A percentile compares a stretch with the other conserved stretches of the same genome.
Conservation (phyloP, 768 basidiomycete genomes). For the Lentinula raphanica region DNA sequence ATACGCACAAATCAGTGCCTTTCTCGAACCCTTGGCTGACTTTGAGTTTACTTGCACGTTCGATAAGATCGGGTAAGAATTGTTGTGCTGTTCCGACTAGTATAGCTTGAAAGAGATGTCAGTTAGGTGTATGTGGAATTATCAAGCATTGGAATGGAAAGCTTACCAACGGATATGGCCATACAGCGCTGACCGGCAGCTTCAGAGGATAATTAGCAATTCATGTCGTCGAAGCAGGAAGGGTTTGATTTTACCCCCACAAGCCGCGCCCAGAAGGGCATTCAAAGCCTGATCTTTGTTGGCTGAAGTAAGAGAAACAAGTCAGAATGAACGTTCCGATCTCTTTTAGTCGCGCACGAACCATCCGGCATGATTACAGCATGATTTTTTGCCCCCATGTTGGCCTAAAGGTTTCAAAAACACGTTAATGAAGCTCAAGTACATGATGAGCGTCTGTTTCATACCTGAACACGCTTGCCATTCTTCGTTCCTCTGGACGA, state of each 20-base stretch:
- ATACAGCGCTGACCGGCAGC: slow-evolving; percentile 98
- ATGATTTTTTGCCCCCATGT: slow-evolving; percentile 95
- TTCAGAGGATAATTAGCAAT: slow-evolving; percentile 17
- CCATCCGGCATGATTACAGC: slow-evolving; percentile 92
- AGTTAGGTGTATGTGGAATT: no score
- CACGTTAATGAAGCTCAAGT: background rate
- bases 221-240: background rate
- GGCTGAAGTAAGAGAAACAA: slow-evolving; percentile 45
- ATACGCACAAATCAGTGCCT: slow-evolving; percentile 66
- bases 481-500: slow-evolving; percentile 64
- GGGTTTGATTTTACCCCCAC: slow-evolving; percentile 55
- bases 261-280: slow-evolving; percentile 89
- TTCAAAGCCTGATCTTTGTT: slow-evolving; percentile 91
- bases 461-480: slow-evolving; percentile 83
- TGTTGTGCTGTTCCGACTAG: slow-evolving; percentile 73
- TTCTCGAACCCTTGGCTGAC: slow-evolving; percentile 90
- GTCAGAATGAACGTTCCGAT: background rate
- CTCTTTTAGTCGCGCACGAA: slow-evolving; percentile 22
- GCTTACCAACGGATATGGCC: slow-evolving; percentile 83
- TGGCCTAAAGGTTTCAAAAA: slow-evolving; percentile 28
- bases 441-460: background rate
- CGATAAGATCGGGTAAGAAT: slow-evolving; percentile 85
- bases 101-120: no score
- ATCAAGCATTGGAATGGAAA: no score
- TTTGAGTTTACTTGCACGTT: slow-evolving; percentile 73